Evolutionary conservation across 1,284 basidiomycete genomes (phyloP).

Genomic region (Trichosporon sp.): DNA sequence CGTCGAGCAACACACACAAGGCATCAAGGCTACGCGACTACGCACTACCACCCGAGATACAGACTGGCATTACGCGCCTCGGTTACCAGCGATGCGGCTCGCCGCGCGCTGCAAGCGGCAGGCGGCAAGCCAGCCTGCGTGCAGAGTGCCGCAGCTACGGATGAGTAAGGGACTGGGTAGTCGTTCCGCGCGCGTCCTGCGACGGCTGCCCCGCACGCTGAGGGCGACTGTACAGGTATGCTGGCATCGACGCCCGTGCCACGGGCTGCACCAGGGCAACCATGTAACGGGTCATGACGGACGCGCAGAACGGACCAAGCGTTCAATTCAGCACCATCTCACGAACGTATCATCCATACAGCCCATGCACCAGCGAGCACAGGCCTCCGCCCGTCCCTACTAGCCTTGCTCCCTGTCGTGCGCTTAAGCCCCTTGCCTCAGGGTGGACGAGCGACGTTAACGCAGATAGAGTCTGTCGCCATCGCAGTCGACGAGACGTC

Average conservation of each 20-base stretch:
- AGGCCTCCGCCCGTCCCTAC: constrained; percentile 4
- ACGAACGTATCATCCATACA: background rate
- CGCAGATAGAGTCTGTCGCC: background rate
- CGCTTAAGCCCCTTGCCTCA: background rate
- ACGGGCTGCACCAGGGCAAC: background rate
- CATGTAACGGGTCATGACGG: background rate
- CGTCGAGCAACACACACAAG: background rate
- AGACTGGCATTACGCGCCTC: background rate
- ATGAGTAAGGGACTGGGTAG: background rate
- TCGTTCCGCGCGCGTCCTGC: constrained; percentile 1
- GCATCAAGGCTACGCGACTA: background rate
- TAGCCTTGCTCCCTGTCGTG: background rate
- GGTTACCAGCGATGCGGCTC: background rate
- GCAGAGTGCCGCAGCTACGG: background rate
- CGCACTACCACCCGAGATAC: background rate
- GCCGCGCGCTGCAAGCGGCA: background rate
- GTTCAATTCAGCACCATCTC: background rate
- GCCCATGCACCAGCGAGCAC: background rate
- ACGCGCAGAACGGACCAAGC: background rate
- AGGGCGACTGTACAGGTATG: background rate
- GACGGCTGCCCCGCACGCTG: background rate
- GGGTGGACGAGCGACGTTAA: background rate
- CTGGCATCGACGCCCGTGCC: background rate
- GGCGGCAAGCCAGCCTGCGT: background rate
- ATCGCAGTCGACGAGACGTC: background rate